Conservation (phyloP, 768 basidiomycete species). For the Sarcodon sp. region DNA sequence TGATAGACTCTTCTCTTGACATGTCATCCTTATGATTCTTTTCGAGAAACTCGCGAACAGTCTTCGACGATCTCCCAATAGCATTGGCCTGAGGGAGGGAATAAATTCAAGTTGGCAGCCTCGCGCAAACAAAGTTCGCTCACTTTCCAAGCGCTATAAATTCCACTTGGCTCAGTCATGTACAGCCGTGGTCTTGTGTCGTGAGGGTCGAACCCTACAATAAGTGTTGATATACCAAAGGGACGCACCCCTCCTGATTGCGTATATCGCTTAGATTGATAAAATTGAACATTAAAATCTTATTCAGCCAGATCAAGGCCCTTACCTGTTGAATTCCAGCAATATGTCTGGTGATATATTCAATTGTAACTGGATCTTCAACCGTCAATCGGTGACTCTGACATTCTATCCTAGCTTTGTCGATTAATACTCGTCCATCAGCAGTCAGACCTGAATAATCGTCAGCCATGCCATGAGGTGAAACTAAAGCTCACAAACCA, state of each 20-base stretch:
- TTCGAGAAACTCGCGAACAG: constrained; percentile 95
- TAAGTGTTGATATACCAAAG: constrained; percentile 94
- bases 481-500: constrained; percentile 36
- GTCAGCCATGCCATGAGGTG: constrained; percentile 2
- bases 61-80: constrained; percentile 95
- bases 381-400: constrained; percentile 95
- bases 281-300: neutral
- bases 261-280: constrained; percentile 67
- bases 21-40: constrained; percentile 95
- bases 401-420: constrained; percentile 96
- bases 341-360: constrained; percentile 96
- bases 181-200: constrained; percentile 82
- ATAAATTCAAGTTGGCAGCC: neutral
- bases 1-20: constrained; percentile 81
- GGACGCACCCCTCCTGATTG: constrained; percentile 98
- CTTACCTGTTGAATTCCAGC: constrained; percentile 97
- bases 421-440: constrained; percentile 94
- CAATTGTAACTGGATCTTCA: constrained; percentile 95
- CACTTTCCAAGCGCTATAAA: constrained; percentile 98
- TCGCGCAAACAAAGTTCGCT: neutral
- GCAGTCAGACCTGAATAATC: constrained; percentile 72
- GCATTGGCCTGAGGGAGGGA: constrained; percentile 67
- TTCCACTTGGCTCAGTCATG: constrained; percentile 95
- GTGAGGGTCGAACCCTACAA: constrained; percentile 94
- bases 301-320: neutral